Conservation (phyloP, 768 basidiomycete species). For the Pleurotus djamor region DNA sequence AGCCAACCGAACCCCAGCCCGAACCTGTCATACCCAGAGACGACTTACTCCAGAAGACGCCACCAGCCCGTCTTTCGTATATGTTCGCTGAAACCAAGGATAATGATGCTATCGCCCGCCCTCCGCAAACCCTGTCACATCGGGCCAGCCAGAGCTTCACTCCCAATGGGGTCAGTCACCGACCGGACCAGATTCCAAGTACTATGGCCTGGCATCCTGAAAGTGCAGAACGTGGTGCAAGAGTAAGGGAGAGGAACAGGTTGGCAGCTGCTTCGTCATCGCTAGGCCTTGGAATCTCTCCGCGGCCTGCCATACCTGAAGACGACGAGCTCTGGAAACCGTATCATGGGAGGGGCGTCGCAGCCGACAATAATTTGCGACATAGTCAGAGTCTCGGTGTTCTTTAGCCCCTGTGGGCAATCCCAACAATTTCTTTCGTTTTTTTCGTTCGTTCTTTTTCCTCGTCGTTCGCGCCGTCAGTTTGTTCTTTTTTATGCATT, state of each 20-base stretch:
- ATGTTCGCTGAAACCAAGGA: no score
- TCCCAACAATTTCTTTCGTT: not conserved
- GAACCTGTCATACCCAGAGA: slow-evolving; percentile 1
- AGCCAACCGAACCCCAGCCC: not conserved
- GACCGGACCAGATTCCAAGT: not conserved
- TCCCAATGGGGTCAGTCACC: not conserved
- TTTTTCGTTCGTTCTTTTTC: not conserved
- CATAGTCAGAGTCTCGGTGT: slow-evolving; percentile 3
- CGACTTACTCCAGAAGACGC: not conserved
- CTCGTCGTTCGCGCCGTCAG: not conserved
- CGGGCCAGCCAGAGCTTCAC: not conserved
- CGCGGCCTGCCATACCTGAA: not conserved
- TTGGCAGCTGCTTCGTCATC: not conserved
- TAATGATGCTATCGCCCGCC: no score
- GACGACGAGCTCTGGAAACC: slow-evolving; percentile 4
- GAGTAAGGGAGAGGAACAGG: not conserved
- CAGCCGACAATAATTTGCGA: not conserved
- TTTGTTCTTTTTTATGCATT: not conserved
- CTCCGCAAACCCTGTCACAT: not conserved
- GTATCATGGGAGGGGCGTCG: not conserved
- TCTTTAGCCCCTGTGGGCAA: not conserved
- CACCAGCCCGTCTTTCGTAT: not conserved
- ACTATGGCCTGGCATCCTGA: not conserved
- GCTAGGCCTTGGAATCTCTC: not conserved
- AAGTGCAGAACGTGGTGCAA: not conserved